A percentile compares a stretch with the other conserved stretches of the same genome.
Evolutionary conservation across 306 rosid genomes (phyloP).

Genomic region (Lathyrus aphaca): DNA sequence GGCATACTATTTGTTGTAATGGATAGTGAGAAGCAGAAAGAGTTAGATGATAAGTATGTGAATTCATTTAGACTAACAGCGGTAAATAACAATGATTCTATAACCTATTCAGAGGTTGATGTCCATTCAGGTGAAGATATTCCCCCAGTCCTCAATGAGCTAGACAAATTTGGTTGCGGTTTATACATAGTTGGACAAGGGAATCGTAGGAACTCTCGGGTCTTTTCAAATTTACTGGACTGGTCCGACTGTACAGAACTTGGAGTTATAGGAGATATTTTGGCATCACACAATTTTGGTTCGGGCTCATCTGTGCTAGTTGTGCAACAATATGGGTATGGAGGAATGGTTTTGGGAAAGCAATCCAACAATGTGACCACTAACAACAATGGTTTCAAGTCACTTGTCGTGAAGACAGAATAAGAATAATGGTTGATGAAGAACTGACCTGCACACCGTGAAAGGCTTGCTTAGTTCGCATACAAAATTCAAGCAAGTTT

Average conservation of each 20-base stretch:
- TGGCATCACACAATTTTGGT: constrained; percentile 48
- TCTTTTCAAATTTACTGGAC: constrained; percentile 34
- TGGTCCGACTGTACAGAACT: constrained; percentile 63
- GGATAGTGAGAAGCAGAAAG: constrained; percentile 39
- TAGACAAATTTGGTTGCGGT: constrained; percentile 42
- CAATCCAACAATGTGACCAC: background rate
- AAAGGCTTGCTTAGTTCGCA: background rate
- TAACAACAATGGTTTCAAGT: background rate
- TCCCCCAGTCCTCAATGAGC: constrained; percentile 27
- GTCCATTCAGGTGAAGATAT: constrained; percentile 46
- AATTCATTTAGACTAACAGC: constrained; percentile 41
- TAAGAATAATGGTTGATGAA: background rate
- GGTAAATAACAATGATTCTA: constrained; percentile 32
- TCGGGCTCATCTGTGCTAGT: constrained; percentile 51
- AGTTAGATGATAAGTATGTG: constrained; percentile 48
- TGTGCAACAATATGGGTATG: constrained; percentile 55
- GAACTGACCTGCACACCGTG: background rate
- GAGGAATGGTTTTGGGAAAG: constrained; percentile 32
- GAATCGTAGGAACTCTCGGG: constrained; percentile 18
- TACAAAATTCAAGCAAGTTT: background rate
- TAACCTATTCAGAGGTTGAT: constrained; percentile 44
- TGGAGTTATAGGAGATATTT: constrained; percentile 55
- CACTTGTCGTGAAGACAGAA: constrained; percentile 16
- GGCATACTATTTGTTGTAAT: constrained; percentile 24
- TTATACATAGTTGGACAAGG: constrained; percentile 63